Base-by-base conservation (phyloP, 352 stramenopile species). In the Ochromonadaceae sp. region DNA sequence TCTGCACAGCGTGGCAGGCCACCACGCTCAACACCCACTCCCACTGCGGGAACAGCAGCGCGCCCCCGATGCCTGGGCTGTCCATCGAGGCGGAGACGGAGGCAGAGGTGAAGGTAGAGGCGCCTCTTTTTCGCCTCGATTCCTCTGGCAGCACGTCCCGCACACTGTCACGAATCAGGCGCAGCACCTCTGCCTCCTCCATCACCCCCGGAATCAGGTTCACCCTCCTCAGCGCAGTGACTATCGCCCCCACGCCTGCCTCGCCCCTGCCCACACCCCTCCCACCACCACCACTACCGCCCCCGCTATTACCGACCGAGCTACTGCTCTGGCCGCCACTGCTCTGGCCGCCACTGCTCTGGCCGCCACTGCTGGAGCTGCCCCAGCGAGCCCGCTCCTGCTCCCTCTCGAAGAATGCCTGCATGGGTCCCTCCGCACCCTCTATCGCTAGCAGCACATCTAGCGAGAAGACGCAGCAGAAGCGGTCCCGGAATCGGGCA, bases 11-110 rank as follows among this genome's bases (percentile, higher is more conserved):
- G 26, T 63, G 7, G 28, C 7, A 50, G 5, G 36, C 7, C 26
- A 63, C 20, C 10, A 63, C 36, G 31, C 55, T 52, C 2, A 63
- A 22, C 12, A 63, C 20, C 32, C 35, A 63, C 41, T 50, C 25
- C 55, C 55, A 63, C 26, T 52, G 34, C 12, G 55, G 22, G 26
- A 63, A 63, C 5, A 47, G 4, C 5, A 63, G 20, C n/a, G n/a
- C n/a, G n/a, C n/a, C n/a, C n/a, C n/a, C n/a, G n/a, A n/a, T 20
- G 14, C 26, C 32, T 10, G 17, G n/a, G 9, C 12, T 3, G 14
- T 10, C 32, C 32, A 20, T 30, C n/a, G n/a, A n/a, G n/a, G n/a
- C n/a, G n/a, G n/a, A n/a, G n/a, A n/a, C n/a, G n/a, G n/a, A n/a
- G n/a, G n/a, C n/a, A n/a, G n/a, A 35, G 52, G 47, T 20, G 52